These are phyloP conservation scores for Kodamaea alishanica DNA, from an alignment of 1,139 yeast genomes.

Conservation along the genomic window DNA sequence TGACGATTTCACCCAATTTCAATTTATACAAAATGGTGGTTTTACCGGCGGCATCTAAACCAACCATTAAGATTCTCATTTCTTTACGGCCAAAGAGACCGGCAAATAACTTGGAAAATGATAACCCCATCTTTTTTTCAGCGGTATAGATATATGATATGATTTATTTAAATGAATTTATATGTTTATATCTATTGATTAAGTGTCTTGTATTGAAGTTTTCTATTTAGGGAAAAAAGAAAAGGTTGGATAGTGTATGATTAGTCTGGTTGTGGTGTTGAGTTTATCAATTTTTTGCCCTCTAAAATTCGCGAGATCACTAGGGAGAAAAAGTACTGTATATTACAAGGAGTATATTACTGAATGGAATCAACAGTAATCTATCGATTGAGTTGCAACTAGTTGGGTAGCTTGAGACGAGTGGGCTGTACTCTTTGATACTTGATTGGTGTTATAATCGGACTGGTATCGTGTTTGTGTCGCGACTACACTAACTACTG, in stretches of 20 bases:
- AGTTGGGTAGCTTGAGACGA: no score
- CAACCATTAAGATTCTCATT: conserved; percentile 94
- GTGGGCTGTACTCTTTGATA: no score
- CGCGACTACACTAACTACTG: no score
- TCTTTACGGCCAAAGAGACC: conserved; percentile 81
- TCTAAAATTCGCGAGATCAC: no score
- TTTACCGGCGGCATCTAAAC: conserved; percentile 91
- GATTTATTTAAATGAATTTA: no score
- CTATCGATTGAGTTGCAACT: no score
- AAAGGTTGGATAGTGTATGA: background rate
- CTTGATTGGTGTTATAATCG: no score
- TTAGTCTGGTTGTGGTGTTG: background rate
- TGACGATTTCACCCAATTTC: conserved; percentile 88
- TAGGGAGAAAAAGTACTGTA: no score
- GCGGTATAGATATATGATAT: no score
- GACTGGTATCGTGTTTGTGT: no score
- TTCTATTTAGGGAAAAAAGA: background rate
- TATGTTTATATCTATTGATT: background rate
- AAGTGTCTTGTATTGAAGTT: background rate
- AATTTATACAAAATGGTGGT: conserved; percentile 86
- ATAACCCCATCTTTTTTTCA: conserved; percentile 80
- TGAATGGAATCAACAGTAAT: no score
- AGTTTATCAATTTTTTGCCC: background rate
- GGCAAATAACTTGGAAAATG: conserved; percentile 81
- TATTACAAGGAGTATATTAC: no score